phyloP scores from a whole-genome alignment of 1,284 basidiomycete species.

The Pholiota adiposa region DNA sequence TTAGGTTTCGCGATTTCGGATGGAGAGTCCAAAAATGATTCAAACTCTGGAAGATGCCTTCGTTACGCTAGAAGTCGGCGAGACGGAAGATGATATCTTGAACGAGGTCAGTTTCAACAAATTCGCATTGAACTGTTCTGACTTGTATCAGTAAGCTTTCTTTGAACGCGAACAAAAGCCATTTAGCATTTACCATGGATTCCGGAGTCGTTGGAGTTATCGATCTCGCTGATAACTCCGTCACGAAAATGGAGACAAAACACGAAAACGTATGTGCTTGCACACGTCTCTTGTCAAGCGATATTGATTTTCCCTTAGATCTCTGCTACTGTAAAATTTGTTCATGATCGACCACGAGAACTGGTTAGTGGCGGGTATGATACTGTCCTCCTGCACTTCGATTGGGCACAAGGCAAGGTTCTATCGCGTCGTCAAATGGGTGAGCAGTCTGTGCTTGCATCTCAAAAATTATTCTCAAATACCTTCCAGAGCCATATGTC shows the following conservation, averaged over 20 bases:
- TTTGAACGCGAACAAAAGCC: slow-evolving; percentile 55
- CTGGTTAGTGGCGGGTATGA: slow-evolving; percentile 81
- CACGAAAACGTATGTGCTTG: slow-evolving; percentile 61
- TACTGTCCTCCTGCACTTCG: slow-evolving; percentile 67
- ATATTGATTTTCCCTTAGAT: slow-evolving; percentile 49
- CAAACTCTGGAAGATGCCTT: slow-evolving; percentile 52
- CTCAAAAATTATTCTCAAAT: slow-evolving; percentile 6
- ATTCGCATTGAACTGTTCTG: slow-evolving; percentile 17
- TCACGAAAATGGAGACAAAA: slow-evolving; percentile 60
- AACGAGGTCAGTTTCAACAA: slow-evolving; percentile 61
- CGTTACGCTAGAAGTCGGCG: slow-evolving; percentile 45
- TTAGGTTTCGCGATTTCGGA: slow-evolving; percentile 47
- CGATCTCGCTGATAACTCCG: slow-evolving; percentile 51
- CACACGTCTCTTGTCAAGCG: background rate
- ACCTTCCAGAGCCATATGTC: slow-evolving; percentile 40
- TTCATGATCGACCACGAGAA: slow-evolving; percentile 70
- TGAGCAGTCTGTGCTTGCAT: slow-evolving; percentile 32
- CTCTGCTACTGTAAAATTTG: slow-evolving; percentile 67
- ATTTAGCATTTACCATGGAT: slow-evolving; percentile 72
- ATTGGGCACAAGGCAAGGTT: slow-evolving; percentile 57
- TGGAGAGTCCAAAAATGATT: slow-evolving; percentile 52
- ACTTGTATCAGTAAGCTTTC: slow-evolving; percentile 58
- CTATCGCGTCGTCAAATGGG: slow-evolving; percentile 65
- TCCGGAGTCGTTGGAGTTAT: slow-evolving; percentile 68
- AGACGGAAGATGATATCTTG: slow-evolving; percentile 60